A percentile compares a stretch with the other conserved stretches of the same genome.
These are phyloP conservation scores for Musa acuminata DNA, from an alignment of 176 grass and related monocot genomes.

Conservation along the genomic window DNA sequence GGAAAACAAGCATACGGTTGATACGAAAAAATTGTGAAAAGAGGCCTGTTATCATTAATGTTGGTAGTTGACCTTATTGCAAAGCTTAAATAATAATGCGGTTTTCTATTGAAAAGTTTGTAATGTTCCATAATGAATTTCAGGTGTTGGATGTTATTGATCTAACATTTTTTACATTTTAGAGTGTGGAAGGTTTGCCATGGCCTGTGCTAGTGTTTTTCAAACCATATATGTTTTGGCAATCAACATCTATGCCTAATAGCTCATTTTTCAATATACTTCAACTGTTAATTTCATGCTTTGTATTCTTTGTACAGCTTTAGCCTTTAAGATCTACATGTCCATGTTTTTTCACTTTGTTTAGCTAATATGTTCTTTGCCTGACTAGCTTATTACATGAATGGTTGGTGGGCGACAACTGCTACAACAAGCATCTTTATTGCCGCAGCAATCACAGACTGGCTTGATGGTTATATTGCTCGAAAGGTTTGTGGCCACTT, in stretches of 20 bases:
- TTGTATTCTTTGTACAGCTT: neutral
- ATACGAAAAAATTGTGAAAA: neutral
- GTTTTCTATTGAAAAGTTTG: neutral
- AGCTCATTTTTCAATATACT: neutral
- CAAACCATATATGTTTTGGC: neutral
- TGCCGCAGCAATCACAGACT: conserved; percentile 83
- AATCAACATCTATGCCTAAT: neutral
- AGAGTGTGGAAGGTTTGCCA: neutral
- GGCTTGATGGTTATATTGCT: conserved; percentile 97
- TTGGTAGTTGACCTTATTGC: neutral
- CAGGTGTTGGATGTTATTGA: neutral
- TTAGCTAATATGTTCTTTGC: conserved; percentile 20
- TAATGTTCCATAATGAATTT: too few relatives aligned
- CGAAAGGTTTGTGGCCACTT: conserved; percentile 53
- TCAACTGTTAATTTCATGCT: neutral
- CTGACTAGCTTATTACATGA: conserved; percentile 81
- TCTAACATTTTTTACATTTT: too few relatives aligned
- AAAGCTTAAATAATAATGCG: neutral
- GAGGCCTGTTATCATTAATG: neutral
- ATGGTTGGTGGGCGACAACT: conserved; percentile 56
- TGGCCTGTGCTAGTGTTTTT: neutral
- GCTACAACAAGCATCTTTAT: conserved; percentile 92
- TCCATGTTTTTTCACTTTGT: neutral
- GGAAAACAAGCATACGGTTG: neutral
- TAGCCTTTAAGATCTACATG: conserved; percentile 3